A percentile compares a stretch with the other conserved stretches of the same genome.
Conservation (phyloP, 768 basidiomycete species). For the Lactarius deliciosus region DNA sequence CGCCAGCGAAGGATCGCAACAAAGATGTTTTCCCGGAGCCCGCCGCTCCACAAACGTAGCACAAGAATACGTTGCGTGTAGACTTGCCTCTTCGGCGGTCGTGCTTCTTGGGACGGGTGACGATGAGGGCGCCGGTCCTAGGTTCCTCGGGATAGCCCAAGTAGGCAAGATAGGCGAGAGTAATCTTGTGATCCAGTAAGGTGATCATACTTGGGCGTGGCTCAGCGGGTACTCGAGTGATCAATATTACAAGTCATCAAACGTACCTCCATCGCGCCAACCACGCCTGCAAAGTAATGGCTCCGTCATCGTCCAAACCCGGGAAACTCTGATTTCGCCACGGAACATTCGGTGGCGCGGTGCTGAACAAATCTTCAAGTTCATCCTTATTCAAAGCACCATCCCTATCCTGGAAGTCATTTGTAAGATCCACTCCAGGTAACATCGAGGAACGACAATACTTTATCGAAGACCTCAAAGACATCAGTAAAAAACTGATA, state of each 20-base stretch:
- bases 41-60: constrained; percentile 92
- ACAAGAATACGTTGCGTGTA: constrained; percentile 87
- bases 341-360: constrained; percentile 89
- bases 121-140: constrained; percentile 78
- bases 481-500: constrained; percentile 98
- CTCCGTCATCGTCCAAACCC: constrained; percentile 82
- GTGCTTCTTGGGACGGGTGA: constrained; percentile 80
- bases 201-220: constrained; percentile 81
- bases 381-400: constrained; percentile 85
- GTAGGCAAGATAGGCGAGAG: constrained; percentile 92
- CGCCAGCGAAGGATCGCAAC: constrained; percentile 81
- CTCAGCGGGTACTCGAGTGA: not conserved
- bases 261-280: constrained; percentile 94
- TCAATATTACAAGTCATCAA: constrained; percentile 5
- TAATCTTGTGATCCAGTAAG: constrained; percentile 87
- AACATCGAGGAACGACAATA: constrained; percentile 31
- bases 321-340: constrained; percentile 92
- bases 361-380: constrained; percentile 86
- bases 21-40: constrained; percentile 94
- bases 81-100: constrained; percentile 88
- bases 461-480: constrained; percentile 95
- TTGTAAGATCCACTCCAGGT: not conserved
- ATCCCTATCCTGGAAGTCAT: constrained; percentile 74
- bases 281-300: constrained; percentile 97
- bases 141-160: constrained; percentile 83